These are phyloP conservation scores for Neoscytalidium dimidiatum DNA, from an alignment of 2,329 filamentous ascomycete species.

Conservation along the genomic window DNA sequence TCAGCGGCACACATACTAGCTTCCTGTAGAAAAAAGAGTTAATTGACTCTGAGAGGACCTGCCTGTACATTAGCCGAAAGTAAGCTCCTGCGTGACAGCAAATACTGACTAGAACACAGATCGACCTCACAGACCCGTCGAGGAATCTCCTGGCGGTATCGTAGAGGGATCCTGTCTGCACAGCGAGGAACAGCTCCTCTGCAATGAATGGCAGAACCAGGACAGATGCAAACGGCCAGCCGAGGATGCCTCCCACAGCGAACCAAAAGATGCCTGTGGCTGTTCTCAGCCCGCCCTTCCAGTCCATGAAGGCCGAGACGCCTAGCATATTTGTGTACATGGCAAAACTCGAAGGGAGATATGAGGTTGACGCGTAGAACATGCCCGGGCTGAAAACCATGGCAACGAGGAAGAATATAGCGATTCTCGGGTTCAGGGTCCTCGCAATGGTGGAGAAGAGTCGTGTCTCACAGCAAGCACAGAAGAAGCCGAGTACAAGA, in stretches of 20 bases:
- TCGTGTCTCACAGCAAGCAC: constrained; percentile 79
- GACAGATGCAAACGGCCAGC: constrained; percentile 92
- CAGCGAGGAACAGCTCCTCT: constrained; percentile 68
- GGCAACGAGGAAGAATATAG: constrained; percentile 78
- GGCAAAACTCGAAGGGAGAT: constrained; percentile 90
- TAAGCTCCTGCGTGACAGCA: neutral
- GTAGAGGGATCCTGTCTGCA: constrained; percentile 58
- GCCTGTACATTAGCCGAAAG: neutral
- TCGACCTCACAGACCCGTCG: constrained; percentile 66
- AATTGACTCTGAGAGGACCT: constrained; percentile 69
- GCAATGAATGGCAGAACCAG: constrained; percentile 77
- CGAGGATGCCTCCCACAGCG: constrained; percentile 78
- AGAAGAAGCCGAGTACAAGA: constrained; percentile 70
- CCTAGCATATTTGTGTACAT: constrained; percentile 94
- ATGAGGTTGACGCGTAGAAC: constrained; percentile 87
- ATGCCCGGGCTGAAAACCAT: constrained; percentile 83
- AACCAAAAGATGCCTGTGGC: constrained; percentile 89
- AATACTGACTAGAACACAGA: constrained; percentile 67
- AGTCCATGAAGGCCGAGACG: constrained; percentile 86
- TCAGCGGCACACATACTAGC: constrained; percentile 76
- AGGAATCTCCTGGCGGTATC: constrained; percentile 63
- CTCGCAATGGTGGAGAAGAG: constrained; percentile 77
- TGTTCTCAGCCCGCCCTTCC: constrained; percentile 76
- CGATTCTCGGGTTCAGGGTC: constrained; percentile 79
- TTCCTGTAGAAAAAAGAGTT: constrained; percentile 87